phyloP scores from a whole-genome alignment of 192 early-diverging fungal genomes.

The Coemansia sp. region DNA sequence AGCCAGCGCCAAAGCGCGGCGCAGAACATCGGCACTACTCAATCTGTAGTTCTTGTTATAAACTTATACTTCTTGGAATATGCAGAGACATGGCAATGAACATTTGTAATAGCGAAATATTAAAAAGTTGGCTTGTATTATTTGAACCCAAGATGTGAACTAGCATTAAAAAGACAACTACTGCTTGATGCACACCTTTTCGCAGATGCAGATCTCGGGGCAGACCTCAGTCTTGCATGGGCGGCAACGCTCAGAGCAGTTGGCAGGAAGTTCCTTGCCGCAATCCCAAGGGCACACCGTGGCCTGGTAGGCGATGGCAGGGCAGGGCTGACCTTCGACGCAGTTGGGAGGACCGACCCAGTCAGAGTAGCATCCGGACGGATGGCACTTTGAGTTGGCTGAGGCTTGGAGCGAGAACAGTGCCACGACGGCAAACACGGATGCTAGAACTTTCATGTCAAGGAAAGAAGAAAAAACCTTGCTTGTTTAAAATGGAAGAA shows the following conservation, averaged over 20 bases:
- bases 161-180: neutral
- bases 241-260: constrained; percentile 40
- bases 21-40: constrained; percentile 38
- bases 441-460: constrained; percentile 12
- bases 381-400: constrained; percentile 27
- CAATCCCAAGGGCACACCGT: constrained; percentile 39
- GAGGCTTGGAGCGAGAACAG: constrained; percentile 12
- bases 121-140: too few species aligned
- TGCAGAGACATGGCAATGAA: too few species aligned
- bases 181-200: constrained; percentile 31
- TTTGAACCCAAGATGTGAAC: too few species aligned
- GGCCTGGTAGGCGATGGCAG: constrained; percentile 19
- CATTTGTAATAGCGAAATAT: too few species aligned
- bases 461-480: neutral
- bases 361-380: constrained; percentile 27
- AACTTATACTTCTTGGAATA: too few species aligned
- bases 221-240: constrained; percentile 36
- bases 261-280: constrained; percentile 19
- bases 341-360: constrained; percentile 11
- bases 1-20: constrained; percentile 29
- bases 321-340: constrained; percentile 16
- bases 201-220: constrained; percentile 37
- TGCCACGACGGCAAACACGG: constrained; percentile 3
- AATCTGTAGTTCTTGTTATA: constrained; percentile 9
- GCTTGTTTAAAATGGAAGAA: too few species aligned